These are phyloP conservation scores for Cutaneotrichosporon mucoides DNA, from an alignment of 1,284 basidiomycete genomes.

Conservation along the genomic window DNA sequence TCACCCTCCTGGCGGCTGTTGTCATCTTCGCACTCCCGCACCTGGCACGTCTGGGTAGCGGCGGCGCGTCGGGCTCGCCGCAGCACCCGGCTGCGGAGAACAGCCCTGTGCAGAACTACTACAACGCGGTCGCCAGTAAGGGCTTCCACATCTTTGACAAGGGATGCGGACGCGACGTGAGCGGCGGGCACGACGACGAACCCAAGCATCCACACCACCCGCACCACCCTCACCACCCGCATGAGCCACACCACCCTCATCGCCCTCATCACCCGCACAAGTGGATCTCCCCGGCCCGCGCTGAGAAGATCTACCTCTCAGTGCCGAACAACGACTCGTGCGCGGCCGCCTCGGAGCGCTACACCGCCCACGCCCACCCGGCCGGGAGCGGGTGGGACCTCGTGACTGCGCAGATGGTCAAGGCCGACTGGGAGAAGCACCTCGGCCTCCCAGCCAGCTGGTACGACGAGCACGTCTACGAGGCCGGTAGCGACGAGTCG, in stretches of 20 bases:
- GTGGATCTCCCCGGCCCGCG: constrained; percentile 25
- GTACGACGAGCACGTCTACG: constrained; percentile 42
- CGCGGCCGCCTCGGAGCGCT: constrained; percentile 33
- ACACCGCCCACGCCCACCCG: constrained; percentile 43
- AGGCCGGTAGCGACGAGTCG: constrained; percentile 40
- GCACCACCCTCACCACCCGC: background rate
- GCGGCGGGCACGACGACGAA: background rate
- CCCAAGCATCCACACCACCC: background rate
- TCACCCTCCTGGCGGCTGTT: background rate
- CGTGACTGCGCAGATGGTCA: constrained; percentile 44
- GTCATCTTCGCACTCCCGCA: background rate
- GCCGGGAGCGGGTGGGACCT: constrained; percentile 48
- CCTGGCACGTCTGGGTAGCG: background rate
- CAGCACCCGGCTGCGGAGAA: background rate
- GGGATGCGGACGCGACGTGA: background rate
- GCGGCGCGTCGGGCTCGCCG: background rate
- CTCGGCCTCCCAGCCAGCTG: constrained; percentile 43
- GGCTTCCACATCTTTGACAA: background rate
- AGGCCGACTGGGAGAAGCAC: constrained; percentile 46
- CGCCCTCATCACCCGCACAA: background rate
- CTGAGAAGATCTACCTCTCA: constrained; percentile 44
- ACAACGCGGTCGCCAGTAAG: background rate
- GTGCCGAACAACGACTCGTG: constrained; percentile 43
- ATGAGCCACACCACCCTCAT: background rate
- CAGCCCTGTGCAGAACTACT: background rate